Evolutionary conservation across 2,329 filamentous ascomycete species (phyloP).

Genomic region (Mariannaea sp.): DNA sequence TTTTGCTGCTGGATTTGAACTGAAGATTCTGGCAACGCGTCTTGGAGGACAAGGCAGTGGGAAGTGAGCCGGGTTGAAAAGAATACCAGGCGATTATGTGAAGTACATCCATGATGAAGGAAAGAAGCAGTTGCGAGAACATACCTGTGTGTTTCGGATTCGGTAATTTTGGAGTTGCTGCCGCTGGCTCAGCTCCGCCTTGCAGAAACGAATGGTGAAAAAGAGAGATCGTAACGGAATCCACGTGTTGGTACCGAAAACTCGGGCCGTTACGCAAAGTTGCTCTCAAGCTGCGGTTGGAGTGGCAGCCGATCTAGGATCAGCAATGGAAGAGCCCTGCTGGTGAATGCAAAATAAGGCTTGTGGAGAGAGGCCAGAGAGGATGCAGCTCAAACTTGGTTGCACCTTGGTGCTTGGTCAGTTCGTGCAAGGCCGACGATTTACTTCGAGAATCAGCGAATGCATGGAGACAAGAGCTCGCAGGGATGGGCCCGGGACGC

Average conservation of each 20-base stretch:
- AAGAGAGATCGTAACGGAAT: conserved; percentile 27
- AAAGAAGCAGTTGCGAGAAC: conserved; percentile 2
- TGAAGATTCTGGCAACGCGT: conserved; percentile 14
- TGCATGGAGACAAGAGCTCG: conserved; percentile 18
- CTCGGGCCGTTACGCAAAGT: conserved; percentile 32
- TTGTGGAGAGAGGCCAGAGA: conserved; percentile 17
- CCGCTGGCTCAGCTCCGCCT: conserved; percentile 9
- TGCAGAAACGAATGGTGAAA: conserved; percentile 16
- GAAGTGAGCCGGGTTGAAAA: conserved; percentile 4
- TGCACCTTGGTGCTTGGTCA: conserved; percentile 29
- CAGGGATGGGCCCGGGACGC: conserved; percentile 28
- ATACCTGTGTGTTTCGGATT: conserved; percentile 3
- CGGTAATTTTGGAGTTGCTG: neutral
- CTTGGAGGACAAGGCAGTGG: conserved; percentile 13
- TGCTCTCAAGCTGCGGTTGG: conserved; percentile 23
- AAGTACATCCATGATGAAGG: too few species aligned
- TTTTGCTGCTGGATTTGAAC: conserved; percentile 15
- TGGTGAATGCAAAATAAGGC: conserved; percentile 18
- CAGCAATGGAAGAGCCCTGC: conserved; percentile 15
- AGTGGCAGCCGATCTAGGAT: conserved; percentile 21
- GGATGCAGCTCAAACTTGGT: conserved; percentile 23
- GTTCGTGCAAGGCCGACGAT: conserved; percentile 23
- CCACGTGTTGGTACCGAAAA: conserved; percentile 33
- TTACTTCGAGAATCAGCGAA: conserved; percentile 24
- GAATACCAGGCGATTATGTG: neutral